Conservation (phyloP, 225 moss, liverwort and hornwort genomes). For the Thuidium tamariscinum region DNA sequence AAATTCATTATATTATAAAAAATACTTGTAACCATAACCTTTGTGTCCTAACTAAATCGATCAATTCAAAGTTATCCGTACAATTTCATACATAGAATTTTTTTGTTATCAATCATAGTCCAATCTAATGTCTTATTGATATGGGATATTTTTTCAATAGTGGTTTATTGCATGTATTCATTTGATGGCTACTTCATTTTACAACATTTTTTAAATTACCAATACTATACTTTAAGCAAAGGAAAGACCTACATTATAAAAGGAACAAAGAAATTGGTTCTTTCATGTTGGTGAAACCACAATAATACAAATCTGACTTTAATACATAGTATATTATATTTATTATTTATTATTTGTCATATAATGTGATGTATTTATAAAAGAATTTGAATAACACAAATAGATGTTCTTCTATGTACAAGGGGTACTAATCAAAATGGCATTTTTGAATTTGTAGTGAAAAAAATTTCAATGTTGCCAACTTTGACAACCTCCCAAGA, state of each 20-base stretch:
- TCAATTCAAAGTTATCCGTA: not conserved
- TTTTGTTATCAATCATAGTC: not conserved
- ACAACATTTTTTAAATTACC: not conserved
- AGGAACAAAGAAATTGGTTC: rapidly evolving
- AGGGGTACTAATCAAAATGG: no score
- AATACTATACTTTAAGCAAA: rapidly evolving
- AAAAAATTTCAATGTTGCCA: no score
- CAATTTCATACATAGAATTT: not conserved
- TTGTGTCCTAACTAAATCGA: no score
- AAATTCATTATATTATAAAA: not conserved
- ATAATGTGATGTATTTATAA: not conserved
- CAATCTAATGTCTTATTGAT: not conserved
- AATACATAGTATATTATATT: not conserved
- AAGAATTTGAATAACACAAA: rapidly evolving
- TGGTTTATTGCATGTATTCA: no score
- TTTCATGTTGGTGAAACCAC: not conserved
- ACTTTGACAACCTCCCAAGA: no score
- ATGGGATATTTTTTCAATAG: rapidly evolving
- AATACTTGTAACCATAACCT: not conserved
- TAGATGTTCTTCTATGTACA: not conserved
- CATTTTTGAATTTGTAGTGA: no score
- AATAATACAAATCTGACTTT: rapidly evolving
- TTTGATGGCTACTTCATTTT: no score
- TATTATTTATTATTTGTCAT: not conserved
- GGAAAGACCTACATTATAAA: not conserved